Evolutionary conservation across 495 filamentous ascomycete genomes (phyloP), one percentile per base, ranked within the genome.

Genomic region (Hypomontagnella submonticulosa): DNA sequence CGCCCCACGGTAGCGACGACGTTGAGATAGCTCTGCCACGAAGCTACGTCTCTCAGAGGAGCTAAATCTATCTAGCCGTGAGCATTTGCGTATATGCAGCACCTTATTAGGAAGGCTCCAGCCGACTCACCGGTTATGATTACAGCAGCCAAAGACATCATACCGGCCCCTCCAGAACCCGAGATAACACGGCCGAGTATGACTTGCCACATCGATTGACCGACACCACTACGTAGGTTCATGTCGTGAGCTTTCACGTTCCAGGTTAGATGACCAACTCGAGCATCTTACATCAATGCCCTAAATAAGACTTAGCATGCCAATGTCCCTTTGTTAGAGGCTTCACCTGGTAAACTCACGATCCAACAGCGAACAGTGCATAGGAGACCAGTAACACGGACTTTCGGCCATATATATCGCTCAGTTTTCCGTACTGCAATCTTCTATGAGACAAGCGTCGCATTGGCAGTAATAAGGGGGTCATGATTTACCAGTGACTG

Each of bases 1-100:
- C 89, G 81, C 7, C 88, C 88, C 2, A 85, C 76, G 0, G 87
- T 90, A 61, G 84, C 82, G 5, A 85, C 76, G 10, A 90, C 79
- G 58, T 91, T 90, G 18, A 89, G 78, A 69, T 88, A 89, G 7
- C 86, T 83, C 43, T 87, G 79, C 87, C 86, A 91, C 9, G 79
- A 75, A 6, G 87, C 89, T 0, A 90, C 78, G n/a, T 91, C 85
- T n/a, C 85, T 78, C n/a, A 84, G 73, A 7, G 88, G 86, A 1
- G 90, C 81, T 4, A 90, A 76, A 58, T 91, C 88, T 80, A 9
- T 7, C 52, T 9, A 48, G 81, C 76, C 40, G 76, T 81, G 4
- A 72, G 48, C 11, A 9, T 23, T 42, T 51, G 4, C 20, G 34
- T 27, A 15, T 34, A 15, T n/a, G 16, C 36, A 48, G 7, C 11